phyloP scores from a whole-genome alignment of 768 basidiomycete genomes.

The Rhodosporidiobolus odoratus region DNA sequence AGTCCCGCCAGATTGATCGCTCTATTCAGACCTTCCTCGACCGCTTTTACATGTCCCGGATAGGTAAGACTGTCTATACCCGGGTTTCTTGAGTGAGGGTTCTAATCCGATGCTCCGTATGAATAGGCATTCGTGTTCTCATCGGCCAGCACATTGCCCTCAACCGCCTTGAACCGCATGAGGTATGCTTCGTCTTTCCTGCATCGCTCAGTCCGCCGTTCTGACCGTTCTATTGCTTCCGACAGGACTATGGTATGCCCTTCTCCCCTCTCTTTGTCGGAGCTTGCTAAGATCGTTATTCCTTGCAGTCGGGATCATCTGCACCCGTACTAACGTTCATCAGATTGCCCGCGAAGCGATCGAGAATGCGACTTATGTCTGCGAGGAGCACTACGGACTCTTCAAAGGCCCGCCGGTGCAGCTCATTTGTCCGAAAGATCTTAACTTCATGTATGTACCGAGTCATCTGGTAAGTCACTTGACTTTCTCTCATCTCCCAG shows the following conservation, averaged over 20 bases:
- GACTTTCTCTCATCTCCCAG: not conserved
- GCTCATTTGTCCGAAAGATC: constrained; percentile 80
- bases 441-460: constrained; percentile 90
- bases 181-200: constrained; percentile 9
- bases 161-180: constrained; percentile 73
- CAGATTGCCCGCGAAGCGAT: constrained; percentile 98
- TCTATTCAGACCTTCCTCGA: constrained; percentile 90
- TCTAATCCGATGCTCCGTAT: constrained; percentile 16
- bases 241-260: constrained; percentile 32
- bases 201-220: too few relatives aligned
- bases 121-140: constrained; percentile 73
- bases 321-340: constrained; percentile 89
- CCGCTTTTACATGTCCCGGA: constrained; percentile 91
- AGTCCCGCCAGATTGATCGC: constrained; percentile 58
- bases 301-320: constrained; percentile 89
- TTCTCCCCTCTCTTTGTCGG: not conserved
- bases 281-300: too few relatives aligned
- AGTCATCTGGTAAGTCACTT: constrained; percentile 62
- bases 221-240: not conserved
- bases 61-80: constrained; percentile 52
- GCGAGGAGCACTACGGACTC: constrained; percentile 89
- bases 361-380: constrained; percentile 78
- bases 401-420: constrained; percentile 95
- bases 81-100: not conserved
- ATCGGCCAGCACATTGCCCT: constrained; percentile 79